These are phyloP conservation scores for Botrytis deweyae DNA, from an alignment of 2,329 filamentous ascomycete genomes.

Conservation along the genomic window DNA sequence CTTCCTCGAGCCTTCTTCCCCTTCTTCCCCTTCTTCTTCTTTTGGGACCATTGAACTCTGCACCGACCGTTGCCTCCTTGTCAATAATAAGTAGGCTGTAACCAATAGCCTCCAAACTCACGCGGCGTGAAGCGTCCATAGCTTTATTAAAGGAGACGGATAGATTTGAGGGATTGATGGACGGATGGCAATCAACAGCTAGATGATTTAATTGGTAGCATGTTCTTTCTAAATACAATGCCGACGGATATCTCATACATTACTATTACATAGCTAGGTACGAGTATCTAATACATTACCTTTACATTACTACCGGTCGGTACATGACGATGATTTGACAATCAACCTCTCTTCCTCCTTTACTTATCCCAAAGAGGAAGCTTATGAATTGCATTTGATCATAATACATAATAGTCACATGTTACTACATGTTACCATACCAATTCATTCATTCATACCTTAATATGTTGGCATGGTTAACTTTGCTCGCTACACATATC, in stretches of 20 bases:
- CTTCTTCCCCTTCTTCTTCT: background rate
- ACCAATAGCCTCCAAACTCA: background rate
- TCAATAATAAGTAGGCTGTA: background rate
- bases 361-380: background rate
- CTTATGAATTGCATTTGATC: background rate
- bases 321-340: background rate
- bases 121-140: conserved; percentile 9
- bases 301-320: background rate
- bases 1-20: too few species aligned
- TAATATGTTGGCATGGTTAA: background rate
- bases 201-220: background rate
- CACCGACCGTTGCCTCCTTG: conserved; percentile 1
- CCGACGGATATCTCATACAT: background rate
- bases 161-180: background rate
- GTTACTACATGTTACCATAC: background rate
- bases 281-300: background rate
- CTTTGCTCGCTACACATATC: background rate
- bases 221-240: background rate
- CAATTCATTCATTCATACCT: background rate
- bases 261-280: background rate
- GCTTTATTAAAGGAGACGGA: background rate
- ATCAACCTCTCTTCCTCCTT: background rate
- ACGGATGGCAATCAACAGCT: background rate
- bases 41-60: background rate
- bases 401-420: background rate